Evolutionary conservation across 257 asterid species (phyloP).

Genomic region (Solanum stenotomum): DNA sequence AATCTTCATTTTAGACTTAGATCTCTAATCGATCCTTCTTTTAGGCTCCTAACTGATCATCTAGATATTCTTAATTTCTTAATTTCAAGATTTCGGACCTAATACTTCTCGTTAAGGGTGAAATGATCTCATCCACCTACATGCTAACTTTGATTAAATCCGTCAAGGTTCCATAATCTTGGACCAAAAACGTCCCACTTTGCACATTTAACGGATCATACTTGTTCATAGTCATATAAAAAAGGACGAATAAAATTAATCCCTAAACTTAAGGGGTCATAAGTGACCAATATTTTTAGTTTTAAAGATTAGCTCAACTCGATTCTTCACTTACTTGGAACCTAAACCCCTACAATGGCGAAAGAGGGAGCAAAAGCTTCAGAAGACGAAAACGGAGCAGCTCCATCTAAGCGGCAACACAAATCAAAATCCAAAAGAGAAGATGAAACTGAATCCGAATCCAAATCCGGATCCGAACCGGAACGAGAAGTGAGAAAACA

Average conservation of each 20-base stretch:
- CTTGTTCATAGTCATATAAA: neutral
- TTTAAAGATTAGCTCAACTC: neutral
- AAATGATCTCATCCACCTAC: neutral
- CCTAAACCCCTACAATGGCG: conserved; percentile 25
- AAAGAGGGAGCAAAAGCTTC: conserved; percentile 34
- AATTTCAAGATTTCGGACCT: no score
- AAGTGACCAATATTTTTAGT: neutral
- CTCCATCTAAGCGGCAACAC: conserved; percentile 32
- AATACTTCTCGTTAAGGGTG: neutral
- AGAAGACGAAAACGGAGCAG: conserved; percentile 33
- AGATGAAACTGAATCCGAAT: conserved; percentile 24
- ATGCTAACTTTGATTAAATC: no score
- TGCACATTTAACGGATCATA: neutral
- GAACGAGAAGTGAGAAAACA: neutral
- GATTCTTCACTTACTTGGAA: neutral
- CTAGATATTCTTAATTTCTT: neutral
- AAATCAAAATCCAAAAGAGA: conserved; percentile 27
- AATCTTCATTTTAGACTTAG: neutral
- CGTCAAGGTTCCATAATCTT: neutral
- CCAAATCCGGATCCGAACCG: neutral
- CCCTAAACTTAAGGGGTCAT: neutral
- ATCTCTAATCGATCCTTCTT: neutral
- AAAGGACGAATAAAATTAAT: neutral
- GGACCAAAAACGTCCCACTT: neutral
- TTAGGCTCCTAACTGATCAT: no score